Conservation (phyloP, 495 filamentous ascomycete species). For the Friedmanniomyces endolithicus region DNA sequence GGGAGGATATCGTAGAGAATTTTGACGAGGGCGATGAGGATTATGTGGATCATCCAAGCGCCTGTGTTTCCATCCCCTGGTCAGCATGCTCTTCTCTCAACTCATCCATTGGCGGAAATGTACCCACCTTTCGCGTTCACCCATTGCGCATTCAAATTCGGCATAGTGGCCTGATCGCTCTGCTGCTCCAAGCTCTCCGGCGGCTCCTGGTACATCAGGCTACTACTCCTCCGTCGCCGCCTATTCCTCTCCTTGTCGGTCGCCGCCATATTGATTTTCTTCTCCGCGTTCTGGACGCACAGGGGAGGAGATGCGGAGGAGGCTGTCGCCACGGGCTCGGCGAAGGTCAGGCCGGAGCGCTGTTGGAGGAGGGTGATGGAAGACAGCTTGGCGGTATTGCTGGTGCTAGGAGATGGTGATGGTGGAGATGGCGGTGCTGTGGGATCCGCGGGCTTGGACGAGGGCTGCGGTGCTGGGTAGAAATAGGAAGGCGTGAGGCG, state of each 20-base stretch:
- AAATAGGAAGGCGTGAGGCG: constrained; percentile 11
- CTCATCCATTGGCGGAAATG: not conserved
- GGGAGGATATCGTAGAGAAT: constrained; percentile 94
- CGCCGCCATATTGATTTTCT: constrained; percentile 10
- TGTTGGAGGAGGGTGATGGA: constrained; percentile 8
- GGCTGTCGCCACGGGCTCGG: constrained; percentile 5
- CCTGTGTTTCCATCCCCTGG: constrained; percentile 38
- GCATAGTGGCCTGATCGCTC: constrained; percentile 86
- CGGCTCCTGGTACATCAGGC: constrained; percentile 90
- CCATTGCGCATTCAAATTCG: constrained; percentile 96
- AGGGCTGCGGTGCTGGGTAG: not conserved
- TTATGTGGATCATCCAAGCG: constrained; percentile 92
- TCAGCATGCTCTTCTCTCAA: not conserved
- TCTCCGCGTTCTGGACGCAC: constrained; percentile 14
- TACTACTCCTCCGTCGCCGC: constrained; percentile 81
- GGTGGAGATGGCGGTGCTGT: not conserved
- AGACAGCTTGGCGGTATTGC: constrained; percentile 21
- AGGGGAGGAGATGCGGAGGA: not conserved
- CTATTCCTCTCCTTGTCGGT: constrained; percentile 6
- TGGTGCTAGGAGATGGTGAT: not conserved
- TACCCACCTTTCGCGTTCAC: constrained; percentile 90
- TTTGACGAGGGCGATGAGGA: constrained; percentile 79
- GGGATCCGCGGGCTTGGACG: not conserved
- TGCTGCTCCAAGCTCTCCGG: constrained; percentile 87
- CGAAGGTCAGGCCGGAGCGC: constrained; percentile 15